These are phyloP conservation scores for rapeseed (Brassica napus) DNA, from an alignment of 345 rosid genomes.

Conservation along the genomic window Da-Ae NC_063440.1:26874001-26874500, in stretches of 20 bases:
- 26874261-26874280: constrained; percentile 75
- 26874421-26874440: constrained; percentile 57
- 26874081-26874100: background rate
- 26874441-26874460: constrained; percentile 63
- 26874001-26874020: constrained; percentile 65
- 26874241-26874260: constrained; percentile 80
- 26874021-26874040: constrained; percentile 70
- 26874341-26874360: constrained; percentile 70
- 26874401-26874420: constrained; percentile 63
- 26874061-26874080: constrained; percentile 51
- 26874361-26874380: constrained; percentile 58
- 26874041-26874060: constrained; percentile 55
- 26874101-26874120: background rate
- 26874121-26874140: background rate
- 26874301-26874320: background rate
- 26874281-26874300: constrained; percentile 22
- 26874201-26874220: constrained; percentile 73
- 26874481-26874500: constrained; percentile 68
- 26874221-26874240: constrained; percentile 80
- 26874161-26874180: constrained; percentile 76
- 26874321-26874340: background rate
- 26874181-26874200: constrained; percentile 48
- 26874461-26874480: constrained; percentile 64
- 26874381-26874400: constrained; percentile 62
- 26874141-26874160: constrained; percentile 71